Base-by-base conservation (phyloP, 2,329 filamentous ascomycete species). In the Herpotrichia juniperi region DNA sequence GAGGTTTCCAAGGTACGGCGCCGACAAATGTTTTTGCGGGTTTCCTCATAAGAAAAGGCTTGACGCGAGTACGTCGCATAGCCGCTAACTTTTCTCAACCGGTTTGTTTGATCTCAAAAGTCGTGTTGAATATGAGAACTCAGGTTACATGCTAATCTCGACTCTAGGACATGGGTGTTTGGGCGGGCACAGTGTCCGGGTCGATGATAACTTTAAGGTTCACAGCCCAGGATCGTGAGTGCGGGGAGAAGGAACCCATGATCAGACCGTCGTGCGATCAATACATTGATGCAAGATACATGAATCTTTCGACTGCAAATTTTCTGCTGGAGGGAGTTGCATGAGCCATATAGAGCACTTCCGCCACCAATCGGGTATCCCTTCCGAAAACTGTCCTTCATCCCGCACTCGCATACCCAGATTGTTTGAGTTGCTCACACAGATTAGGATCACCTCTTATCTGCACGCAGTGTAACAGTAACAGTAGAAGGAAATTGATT, bases 171-270 rank as follows among this genome's bases (percentile, higher is more conserved):
- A 31, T 34, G 42, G 42, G 42, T 45, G 28, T 45, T 34, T 32
- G 30, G 28, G 17, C 6, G 42, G 30, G 16, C 28, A 45, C 17
- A 2, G 17, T 34, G 28, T 10, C 14, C 40, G 14, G 25, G 21
- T 43, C 21, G 42, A 75, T 8, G 37, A 24, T 40, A 11, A 7
- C 4, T 7, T 31, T 3, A 4, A 17, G 19, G 24, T 24, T 21
- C 37, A 24, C 39, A 22, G 21, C 16, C 39, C 39, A 42, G 39
- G 40, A 21, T 25, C 24, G 14, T 43, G 40, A 17, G 26, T 16
- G 39, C 40, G 40, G 40, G n/a, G 12, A 12, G 30, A 43, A 30
- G 40, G 40, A 43, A 6, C n/a, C 8, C 10, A 19, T 17, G 9
- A 28, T 40, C 24, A 30, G 17, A 12, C 40, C 3, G 4, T 11